These are phyloP conservation scores for Prunus campanulata DNA, from an alignment of 306 rosid species.

Conservation along the genomic window DNA sequence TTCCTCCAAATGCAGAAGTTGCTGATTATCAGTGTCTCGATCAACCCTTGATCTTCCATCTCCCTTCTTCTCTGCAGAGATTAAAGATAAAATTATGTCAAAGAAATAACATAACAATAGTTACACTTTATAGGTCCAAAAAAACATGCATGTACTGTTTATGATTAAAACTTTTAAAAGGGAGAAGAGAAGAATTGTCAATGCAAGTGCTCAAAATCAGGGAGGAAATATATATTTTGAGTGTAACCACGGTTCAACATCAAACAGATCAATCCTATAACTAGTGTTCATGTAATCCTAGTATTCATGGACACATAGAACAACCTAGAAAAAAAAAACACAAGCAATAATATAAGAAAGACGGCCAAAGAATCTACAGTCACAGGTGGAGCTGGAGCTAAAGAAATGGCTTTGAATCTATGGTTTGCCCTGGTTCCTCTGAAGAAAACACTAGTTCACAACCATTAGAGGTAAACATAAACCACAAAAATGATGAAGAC, in stretches of 20 bases:
- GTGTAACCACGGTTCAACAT: neutral
- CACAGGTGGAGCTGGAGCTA: neutral
- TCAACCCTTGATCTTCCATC: constrained; percentile 89
- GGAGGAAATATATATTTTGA: neutral
- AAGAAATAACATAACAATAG: constrained; percentile 9
- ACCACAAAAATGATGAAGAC: neutral
- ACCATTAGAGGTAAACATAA: neutral
- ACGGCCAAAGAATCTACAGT: neutral
- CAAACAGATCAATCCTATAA: neutral
- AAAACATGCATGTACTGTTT: neutral
- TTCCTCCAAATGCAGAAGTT: constrained; percentile 86
- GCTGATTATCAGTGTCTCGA: constrained; percentile 85
- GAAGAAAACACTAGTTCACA: neutral
- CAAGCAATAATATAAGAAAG: neutral
- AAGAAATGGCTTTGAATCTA: neutral
- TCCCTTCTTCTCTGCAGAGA: constrained; percentile 71
- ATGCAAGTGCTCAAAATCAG: neutral
- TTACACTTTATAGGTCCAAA: neutral
- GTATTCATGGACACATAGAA: neutral
- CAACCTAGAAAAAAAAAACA: neutral
- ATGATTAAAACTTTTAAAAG: neutral
- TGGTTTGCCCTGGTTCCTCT: neutral
- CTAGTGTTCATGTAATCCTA: neutral
- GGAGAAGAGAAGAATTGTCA: neutral
- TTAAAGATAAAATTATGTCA: constrained; percentile 16